Base-by-base conservation (phyloP, 441 rosid genomes). In the Melastoma candidum region DNA sequence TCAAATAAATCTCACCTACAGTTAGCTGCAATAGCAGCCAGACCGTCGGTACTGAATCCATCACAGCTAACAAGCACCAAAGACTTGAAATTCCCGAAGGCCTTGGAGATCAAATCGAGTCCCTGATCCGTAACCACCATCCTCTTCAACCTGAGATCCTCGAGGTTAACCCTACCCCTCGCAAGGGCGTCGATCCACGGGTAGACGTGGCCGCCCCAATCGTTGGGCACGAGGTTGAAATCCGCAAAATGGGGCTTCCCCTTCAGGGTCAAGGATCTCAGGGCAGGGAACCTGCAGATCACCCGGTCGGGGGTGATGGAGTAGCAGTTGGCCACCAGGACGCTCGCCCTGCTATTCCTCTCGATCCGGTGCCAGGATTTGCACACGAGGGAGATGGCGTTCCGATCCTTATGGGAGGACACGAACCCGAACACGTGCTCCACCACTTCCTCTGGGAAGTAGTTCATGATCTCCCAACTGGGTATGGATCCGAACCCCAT, bases 211-310 rank as follows among this genome's bases (percentile, higher is more conserved):
- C 87, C 95, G 51, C 97, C 95, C 97, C 93, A 88, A 43, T 70
- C 68, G 4, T 66, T 71, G 12, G 97, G 95, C 90, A 85, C 80
- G 58, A 88, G 79, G 55, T 77, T 80, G 68, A 89, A 85, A 70
- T 89, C 95, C 12, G 97, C 89, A 61, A 85, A 85, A 67, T 90
- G 71, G 59, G 97, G 97, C 71, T 79, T 82, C 56, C 97, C 97
- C 65, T 85, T 89, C 48, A 89, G 63, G 32, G 70, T 65, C 49
- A 85, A 54, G 2, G 90, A 74, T 60, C 75, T 64, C 46, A 85
- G 77, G 52, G 78, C 66, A 41, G 60, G 57, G 66, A 85, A 85
- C 67, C 97, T 74, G 8, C 58, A 59, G 54, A 69, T 76, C 39
- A 82, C 87, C 49, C 86, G 76, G 2, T 46, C 44, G 0, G 93